Percentiles rank a stretch among this genome's conserved stretches.
Evolutionary conservation across 352 stramenopile species (phyloP).

Genomic region (Phytophthora kernoviae): DNA sequence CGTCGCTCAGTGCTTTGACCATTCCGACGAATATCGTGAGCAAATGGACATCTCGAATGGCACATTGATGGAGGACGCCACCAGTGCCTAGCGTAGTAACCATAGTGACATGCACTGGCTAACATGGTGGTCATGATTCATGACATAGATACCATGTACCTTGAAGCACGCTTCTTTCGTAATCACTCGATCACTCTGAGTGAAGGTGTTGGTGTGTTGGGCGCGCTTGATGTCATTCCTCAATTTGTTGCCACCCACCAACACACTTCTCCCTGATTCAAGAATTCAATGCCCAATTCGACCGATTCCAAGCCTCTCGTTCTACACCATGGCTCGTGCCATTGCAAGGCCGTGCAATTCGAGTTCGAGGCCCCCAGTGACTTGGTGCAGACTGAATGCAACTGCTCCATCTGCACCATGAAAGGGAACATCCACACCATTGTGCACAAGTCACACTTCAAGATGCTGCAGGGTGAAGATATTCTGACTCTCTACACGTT

Average conservation of each 20-base stretch:
- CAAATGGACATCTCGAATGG: not conserved
- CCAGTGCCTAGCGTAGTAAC: too few relatives aligned
- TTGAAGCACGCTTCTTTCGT: too few relatives aligned
- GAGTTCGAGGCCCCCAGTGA: constrained; percentile 62
- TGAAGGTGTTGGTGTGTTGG: not conserved
- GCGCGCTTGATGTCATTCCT: not conserved
- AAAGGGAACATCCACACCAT: constrained; percentile 81
- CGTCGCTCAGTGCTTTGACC: not conserved
- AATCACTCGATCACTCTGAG: not conserved
- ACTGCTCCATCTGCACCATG: constrained; percentile 86
- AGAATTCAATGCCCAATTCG: not conserved
- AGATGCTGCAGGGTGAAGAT: constrained; percentile 47
- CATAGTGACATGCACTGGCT: too few relatives aligned
- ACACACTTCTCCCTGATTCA: not conserved
- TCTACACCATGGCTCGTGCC: constrained; percentile 60
- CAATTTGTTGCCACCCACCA: not conserved
- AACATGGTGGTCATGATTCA: too few relatives aligned
- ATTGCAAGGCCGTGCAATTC: constrained; percentile 76
- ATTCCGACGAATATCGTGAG: not conserved
- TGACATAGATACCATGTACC: too few relatives aligned
- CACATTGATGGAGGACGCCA: not conserved
- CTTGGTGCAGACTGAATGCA: constrained; percentile 75
- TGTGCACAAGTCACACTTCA: constrained; percentile 62
- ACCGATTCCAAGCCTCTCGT: constrained; percentile 15
- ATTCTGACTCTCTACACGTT: constrained; percentile 81